Percentiles rank a stretch among this genome's conserved stretches.
phyloP scores from a whole-genome alignment of 768 basidiomycete genomes.

The Vishniacozyma victoriae region DNA sequence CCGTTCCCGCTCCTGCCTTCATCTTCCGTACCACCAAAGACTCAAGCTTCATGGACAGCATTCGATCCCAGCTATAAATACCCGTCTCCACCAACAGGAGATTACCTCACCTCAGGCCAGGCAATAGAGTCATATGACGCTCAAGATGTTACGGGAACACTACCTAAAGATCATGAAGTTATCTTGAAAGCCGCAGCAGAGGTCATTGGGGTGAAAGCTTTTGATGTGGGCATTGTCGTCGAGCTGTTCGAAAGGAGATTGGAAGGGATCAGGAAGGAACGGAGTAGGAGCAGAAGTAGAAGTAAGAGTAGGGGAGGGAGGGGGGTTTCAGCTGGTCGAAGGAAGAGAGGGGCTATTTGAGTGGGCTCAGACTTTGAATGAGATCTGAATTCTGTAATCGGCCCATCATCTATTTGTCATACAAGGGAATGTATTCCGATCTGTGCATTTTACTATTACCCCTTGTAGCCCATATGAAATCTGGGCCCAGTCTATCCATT shows the following conservation, averaged over 20 bases:
- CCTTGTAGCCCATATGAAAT: no score
- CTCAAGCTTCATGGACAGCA: slow-evolving; percentile 12
- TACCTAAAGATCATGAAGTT: slow-evolving; percentile 54
- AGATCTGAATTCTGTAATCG: no score
- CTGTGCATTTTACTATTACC: no score
- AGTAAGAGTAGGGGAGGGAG: slow-evolving; percentile 11
- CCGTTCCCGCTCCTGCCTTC: slow-evolving; percentile 8
- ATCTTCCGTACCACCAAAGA: slow-evolving; percentile 6
- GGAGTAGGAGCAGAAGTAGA: slow-evolving; percentile 9
- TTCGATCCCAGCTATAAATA: slow-evolving; percentile 11
- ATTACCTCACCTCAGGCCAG: slow-evolving; percentile 53
- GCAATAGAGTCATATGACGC: slow-evolving; percentile 60
- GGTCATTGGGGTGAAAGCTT: slow-evolving; percentile 57
- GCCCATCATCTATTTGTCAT: no score
- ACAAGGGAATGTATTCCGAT: no score
- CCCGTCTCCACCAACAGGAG: slow-evolving; percentile 8
- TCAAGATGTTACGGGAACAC: slow-evolving; percentile 61
- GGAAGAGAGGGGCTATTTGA: no score
- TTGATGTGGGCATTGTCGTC: slow-evolving; percentile 56
- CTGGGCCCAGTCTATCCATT: no score
- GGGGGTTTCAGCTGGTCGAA: no score
- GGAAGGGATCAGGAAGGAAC: slow-evolving; percentile 1
- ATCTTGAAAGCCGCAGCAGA: slow-evolving; percentile 55
- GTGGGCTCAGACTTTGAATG: no score
- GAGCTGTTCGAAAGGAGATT: slow-evolving; percentile 59